A percentile compares a stretch with the other conserved stretches of the same genome.
phyloP scores from a whole-genome alignment of 805 yeast genomes.

The Pichia nakasei region DNA sequence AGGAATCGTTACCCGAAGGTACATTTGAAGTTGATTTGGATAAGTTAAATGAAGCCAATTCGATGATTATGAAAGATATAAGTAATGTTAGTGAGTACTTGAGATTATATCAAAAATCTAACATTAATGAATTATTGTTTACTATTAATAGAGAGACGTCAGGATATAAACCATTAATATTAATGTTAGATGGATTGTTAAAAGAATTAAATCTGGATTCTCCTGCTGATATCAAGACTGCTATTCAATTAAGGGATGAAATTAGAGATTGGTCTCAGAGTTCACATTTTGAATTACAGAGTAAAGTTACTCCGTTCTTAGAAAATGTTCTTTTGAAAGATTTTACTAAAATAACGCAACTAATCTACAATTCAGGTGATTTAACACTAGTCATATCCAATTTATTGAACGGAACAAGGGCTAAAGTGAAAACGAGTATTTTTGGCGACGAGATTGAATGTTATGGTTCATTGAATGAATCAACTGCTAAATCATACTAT shows the following conservation, averaged over 20 bases:
- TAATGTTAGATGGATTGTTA: slow-evolving; percentile 20
- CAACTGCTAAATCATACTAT: slow-evolving; percentile 20
- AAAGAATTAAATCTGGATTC: slow-evolving; percentile 12
- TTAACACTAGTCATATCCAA: slow-evolving; percentile 23
- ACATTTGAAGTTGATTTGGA: slow-evolving; percentile 18
- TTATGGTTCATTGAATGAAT: slow-evolving; percentile 24
- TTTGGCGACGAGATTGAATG: slow-evolving; percentile 20
- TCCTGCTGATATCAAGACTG: slow-evolving; percentile 4
- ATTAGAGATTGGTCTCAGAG: slow-evolving; percentile 26
- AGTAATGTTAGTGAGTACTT: slow-evolving; percentile 22
- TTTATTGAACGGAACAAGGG: slow-evolving; percentile 18
- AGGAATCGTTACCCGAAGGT: neutral
- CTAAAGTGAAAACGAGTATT: slow-evolving; percentile 18
- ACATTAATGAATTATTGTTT: slow-evolving; percentile 19
- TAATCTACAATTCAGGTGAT: slow-evolving; percentile 27
- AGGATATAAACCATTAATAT: slow-evolving; percentile 22
- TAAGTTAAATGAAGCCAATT: slow-evolving; percentile 22
- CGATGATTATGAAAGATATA: slow-evolving; percentile 18
- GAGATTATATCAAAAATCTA: slow-evolving; percentile 21
- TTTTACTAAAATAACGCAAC: slow-evolving; percentile 22
- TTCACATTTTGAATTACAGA: slow-evolving; percentile 29
- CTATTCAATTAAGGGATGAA: slow-evolving; percentile 12
- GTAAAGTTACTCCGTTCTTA: slow-evolving; percentile 24
- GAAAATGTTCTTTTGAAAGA: slow-evolving; percentile 19
- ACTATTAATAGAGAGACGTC: slow-evolving; percentile 23